phyloP scores from a whole-genome alignment of 2,329 filamentous ascomycete species.

The Trichoderma sp. region DNA sequence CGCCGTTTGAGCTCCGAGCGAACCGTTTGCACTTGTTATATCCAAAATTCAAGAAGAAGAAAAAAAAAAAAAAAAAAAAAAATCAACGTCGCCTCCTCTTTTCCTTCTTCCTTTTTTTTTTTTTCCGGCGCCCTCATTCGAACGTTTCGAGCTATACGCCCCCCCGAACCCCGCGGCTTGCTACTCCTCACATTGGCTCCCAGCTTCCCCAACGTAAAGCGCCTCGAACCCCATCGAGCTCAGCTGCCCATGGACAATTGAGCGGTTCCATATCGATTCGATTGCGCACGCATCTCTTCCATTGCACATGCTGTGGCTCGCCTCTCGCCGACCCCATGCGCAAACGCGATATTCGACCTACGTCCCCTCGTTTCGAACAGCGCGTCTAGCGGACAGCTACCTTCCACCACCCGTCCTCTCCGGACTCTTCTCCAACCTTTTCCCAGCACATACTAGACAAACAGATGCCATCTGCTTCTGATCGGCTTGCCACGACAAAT shows the following conservation, averaged over 20 bases:
- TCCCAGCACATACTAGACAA: slow-evolving; percentile 22
- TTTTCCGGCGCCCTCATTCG: background rate
- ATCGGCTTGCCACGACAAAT: slow-evolving; percentile 25
- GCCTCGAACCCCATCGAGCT: background rate
- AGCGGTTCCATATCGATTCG: slow-evolving; percentile 20
- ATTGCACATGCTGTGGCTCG: slow-evolving; percentile 30
- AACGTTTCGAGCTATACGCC: slow-evolving; percentile 15
- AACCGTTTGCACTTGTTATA: slow-evolving; percentile 28
- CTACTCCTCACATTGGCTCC: slow-evolving; percentile 14
- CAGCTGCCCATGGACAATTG: slow-evolving; percentile 25
- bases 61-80: background rate
- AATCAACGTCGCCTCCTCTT: background rate
- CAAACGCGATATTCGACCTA: slow-evolving; percentile 41
- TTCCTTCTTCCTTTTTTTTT: background rate
- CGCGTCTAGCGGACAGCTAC: slow-evolving; percentile 34
- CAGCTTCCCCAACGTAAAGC: slow-evolving; percentile 4
- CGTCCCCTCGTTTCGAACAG: slow-evolving; percentile 38
- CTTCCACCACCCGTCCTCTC: slow-evolving; percentile 27
- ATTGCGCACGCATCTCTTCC: slow-evolving; percentile 19
- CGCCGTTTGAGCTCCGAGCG: slow-evolving; percentile 30
- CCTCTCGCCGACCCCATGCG: slow-evolving; percentile 40
- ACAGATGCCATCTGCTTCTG: slow-evolving; percentile 33
- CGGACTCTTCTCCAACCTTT: slow-evolving; percentile 23
- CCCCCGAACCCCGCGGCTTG: slow-evolving; percentile 18
- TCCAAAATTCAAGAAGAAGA: slow-evolving; percentile 16